Evolutionary conservation across 2,329 filamentous ascomycete species (phyloP).

Genomic region (Rhinocladiella similis): DNA sequence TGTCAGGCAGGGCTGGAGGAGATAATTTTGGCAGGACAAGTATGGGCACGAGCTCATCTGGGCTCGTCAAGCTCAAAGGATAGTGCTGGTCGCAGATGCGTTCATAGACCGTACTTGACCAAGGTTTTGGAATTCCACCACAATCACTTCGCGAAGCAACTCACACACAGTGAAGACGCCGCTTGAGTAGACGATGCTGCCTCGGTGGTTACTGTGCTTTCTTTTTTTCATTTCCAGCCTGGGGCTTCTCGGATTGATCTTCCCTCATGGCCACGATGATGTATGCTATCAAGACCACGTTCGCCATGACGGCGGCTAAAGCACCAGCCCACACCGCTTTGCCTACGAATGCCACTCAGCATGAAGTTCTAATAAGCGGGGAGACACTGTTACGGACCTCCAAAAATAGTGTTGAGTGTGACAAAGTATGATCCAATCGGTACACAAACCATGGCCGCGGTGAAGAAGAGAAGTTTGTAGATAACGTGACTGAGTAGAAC

Average conservation of each 20-base stretch:
- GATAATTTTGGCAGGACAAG: neutral
- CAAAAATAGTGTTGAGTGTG: slow-evolving; percentile 73
- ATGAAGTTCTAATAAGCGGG: neutral
- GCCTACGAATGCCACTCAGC: slow-evolving; percentile 35
- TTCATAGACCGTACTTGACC: too few species aligned
- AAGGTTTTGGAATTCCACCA: too few species aligned
- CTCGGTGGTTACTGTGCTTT: slow-evolving; percentile 40
- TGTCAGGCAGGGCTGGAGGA: neutral
- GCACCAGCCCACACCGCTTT: slow-evolving; percentile 87
- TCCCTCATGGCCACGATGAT: slow-evolving; percentile 89
- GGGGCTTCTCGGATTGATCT: slow-evolving; percentile 75
- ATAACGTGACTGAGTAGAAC: slow-evolving; percentile 59
- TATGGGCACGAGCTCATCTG: too few species aligned
- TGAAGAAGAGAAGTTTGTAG: slow-evolving; percentile 85
- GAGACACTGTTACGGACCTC: slow-evolving; percentile 40
- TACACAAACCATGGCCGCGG: slow-evolving; percentile 82
- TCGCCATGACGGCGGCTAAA: slow-evolving; percentile 83
- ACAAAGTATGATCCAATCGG: slow-evolving; percentile 90
- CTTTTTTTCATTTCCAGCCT: slow-evolving; percentile 57
- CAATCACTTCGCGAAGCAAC: neutral
- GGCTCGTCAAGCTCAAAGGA: too few species aligned
- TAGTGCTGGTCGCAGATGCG: too few species aligned
- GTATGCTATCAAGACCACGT: slow-evolving; percentile 87
- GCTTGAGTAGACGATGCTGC: neutral
- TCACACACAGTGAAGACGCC: too few species aligned